Evolutionary conservation across 208 protist species (phyloP), one percentile per base, ranked within the genome.

Genomic region (Acanthamoeba royreba): DNA sequence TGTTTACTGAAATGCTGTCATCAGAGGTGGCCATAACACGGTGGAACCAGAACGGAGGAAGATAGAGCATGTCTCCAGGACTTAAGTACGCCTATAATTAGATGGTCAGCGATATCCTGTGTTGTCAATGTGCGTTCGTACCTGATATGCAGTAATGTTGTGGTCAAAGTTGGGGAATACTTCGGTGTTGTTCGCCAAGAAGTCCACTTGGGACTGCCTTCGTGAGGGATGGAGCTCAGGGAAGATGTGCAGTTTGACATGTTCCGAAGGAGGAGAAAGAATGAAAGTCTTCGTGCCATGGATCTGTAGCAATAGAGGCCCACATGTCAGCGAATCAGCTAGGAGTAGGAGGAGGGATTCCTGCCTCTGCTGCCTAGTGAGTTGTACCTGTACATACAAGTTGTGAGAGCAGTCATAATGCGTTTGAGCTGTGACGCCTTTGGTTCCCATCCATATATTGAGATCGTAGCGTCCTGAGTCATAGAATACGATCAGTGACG

Each of bases 11-110:
- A 13, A 88, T 88, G 45, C 49, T 66, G 52, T 55, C 33, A 0
- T 52, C 25, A 11, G 66, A 77, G 0, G 52, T 63, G 45, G 79
- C 79, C 52, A 66, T 53, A n/a, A 88, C 79, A 19, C 52, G 33
- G 28, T 88, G 79, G 79, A 88, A 88, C 79, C 79, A 88, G n/a
- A 66, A 88, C 31, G 79, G 79, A 7, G 79, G 79, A 22, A 88
- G 19, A n/a, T 88, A 88, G 45, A 88, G 79, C 45, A 88, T 8
- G 52, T 88, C 79, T 28, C 79, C 79, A 13, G 79, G 79, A 22
- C 43, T 55, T 45, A 88, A 35, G 79, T 88, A n/a, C 11, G 79
- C 79, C 79, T 88, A 45, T n/a, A 55, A 43, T 33, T 4, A 25
- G 17, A 81, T 22, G 25, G 19, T 35, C 69, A 3, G 19, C 2